phyloP scores from a whole-genome alignment of 495 filamentous ascomycete genomes.

The Acidiella bohemica region DNA sequence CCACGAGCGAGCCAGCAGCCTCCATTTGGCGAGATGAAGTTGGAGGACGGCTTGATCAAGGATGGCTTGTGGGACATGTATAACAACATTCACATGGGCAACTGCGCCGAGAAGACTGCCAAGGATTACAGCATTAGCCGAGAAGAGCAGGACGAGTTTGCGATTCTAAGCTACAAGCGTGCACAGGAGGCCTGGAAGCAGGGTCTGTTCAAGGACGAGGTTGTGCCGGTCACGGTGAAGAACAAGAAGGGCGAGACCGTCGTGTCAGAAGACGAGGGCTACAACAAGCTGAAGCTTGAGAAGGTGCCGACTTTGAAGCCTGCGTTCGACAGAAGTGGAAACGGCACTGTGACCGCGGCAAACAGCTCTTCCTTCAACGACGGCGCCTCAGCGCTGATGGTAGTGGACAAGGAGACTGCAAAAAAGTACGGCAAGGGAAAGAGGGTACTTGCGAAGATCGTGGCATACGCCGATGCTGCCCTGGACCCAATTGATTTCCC shows the following conservation, averaged over 20 bases:
- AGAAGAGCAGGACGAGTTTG: constrained; percentile 79
- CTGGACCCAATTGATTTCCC: constrained; percentile 93
- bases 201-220: constrained; percentile 69
- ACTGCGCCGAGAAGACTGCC: constrained; percentile 90
- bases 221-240: constrained; percentile 72
- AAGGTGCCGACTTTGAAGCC: constrained; percentile 80
- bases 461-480: constrained; percentile 78
- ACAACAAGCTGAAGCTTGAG: constrained; percentile 65
- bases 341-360: constrained; percentile 84
- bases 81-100: constrained; percentile 92
- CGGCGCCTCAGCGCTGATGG: constrained; percentile 79
- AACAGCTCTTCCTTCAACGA: constrained; percentile 90
- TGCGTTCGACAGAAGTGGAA: constrained; percentile 71
- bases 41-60: constrained; percentile 86
- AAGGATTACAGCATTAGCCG: constrained; percentile 71
- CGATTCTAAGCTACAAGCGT: constrained; percentile 73
- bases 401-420: constrained; percentile 64
- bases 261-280: constrained; percentile 74
- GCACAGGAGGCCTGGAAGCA: constrained; percentile 81
- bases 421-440: constrained; percentile 57
- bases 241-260: constrained; percentile 70
- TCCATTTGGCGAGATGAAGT: constrained; percentile 68
- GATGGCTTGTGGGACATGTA: constrained; percentile 96
- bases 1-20: constrained; percentile 61
- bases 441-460: constrained; percentile 70